phyloP scores from a whole-genome alignment of 139 green algal species.

The Zygnema circumcarinatum region DNA sequence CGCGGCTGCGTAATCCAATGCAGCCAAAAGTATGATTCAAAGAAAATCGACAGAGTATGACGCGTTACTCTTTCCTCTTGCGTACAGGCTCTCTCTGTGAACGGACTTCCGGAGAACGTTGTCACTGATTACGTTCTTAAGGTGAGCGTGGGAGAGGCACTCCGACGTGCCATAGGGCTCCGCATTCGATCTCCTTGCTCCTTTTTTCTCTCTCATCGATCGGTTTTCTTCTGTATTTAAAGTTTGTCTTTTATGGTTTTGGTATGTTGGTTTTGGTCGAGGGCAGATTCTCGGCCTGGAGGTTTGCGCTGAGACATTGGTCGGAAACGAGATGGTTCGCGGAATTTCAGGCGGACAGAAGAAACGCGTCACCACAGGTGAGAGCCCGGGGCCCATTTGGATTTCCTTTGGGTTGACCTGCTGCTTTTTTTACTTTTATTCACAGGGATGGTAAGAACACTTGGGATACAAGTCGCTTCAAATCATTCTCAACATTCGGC shows the following conservation, averaged over 20 bases:
- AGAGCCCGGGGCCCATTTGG: not conserved
- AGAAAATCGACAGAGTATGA: no score
- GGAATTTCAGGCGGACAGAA: conserved; percentile 79
- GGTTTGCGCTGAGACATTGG: conserved; percentile 68
- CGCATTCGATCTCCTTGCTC: no score
- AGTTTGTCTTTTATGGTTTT: no score
- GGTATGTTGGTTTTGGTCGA: no score
- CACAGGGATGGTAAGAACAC: not conserved
- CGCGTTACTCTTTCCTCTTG: not conserved
- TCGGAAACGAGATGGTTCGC: conserved; percentile 78
- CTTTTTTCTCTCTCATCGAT: no score
- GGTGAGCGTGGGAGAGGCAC: conserved; percentile 11
- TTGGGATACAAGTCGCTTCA: not conserved
- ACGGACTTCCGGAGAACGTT: conserved; percentile 25
- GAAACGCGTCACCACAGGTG: conserved; percentile 75
- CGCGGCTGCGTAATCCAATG: no score
- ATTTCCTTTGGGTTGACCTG: no score
- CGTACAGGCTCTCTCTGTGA: conserved; percentile 32
- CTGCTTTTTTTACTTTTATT: not conserved
- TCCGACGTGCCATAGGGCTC: no score
- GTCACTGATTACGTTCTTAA: conserved; percentile 55
- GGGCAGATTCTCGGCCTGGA: conserved; percentile 50
- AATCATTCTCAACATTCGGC: not conserved
- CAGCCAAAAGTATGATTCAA: no score
- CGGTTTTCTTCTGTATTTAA: no score